Conservation (phyloP, 495 filamentous ascomycete genomes). For the Glonium stellatum region DNA sequence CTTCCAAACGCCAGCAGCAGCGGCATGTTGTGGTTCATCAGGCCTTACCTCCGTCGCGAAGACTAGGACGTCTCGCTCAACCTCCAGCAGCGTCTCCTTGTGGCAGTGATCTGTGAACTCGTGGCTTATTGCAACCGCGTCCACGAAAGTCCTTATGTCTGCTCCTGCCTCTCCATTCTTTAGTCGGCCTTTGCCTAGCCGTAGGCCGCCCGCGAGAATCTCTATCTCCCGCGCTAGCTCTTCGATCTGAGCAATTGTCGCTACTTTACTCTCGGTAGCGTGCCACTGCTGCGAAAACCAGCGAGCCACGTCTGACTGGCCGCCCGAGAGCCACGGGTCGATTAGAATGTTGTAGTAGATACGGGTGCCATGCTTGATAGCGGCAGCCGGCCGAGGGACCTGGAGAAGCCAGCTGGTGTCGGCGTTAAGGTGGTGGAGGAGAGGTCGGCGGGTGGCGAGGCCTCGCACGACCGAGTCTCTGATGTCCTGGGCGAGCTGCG, state of each 20-base stretch:
- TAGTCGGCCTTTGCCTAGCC: constrained; percentile 11
- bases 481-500: neutral
- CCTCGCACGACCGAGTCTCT: constrained; percentile 27
- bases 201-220: constrained; percentile 20
- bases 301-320: constrained; percentile 46
- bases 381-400: constrained; percentile 42
- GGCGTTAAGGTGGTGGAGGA: constrained; percentile 52
- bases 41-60: constrained; percentile 39
- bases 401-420: constrained; percentile 54
- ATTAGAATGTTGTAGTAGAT: constrained; percentile 49
- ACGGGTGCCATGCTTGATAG: constrained; percentile 25
- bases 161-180: neutral
- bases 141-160: constrained; percentile 34
- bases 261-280: constrained; percentile 40
- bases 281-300: constrained; percentile 56
- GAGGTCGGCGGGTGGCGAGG: constrained; percentile 39
- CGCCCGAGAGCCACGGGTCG: constrained; percentile 50
- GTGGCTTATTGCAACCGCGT: constrained; percentile 45
- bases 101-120: constrained; percentile 58
- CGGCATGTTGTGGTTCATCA: neutral
- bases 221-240: constrained; percentile 31
- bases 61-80: constrained; percentile 42
- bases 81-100: constrained; percentile 44
- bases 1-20: neutral
- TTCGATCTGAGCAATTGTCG: constrained; percentile 34